Base-by-base conservation (phyloP, 2,329 filamentous ascomycete species). In the Periglandula ipomoeae region DNA sequence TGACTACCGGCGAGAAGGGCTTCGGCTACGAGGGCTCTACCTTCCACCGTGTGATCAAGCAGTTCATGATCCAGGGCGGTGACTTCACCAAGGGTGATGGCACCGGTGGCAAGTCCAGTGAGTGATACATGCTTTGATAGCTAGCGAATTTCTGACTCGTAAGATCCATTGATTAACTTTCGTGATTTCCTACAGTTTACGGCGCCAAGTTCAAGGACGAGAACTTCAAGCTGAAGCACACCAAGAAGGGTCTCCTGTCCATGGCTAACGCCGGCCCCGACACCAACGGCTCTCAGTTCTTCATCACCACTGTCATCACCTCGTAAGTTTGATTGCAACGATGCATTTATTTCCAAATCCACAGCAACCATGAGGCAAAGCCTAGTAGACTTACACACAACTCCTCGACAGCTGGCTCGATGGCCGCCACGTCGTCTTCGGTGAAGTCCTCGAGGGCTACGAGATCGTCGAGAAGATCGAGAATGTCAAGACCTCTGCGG, bases 211-310 rank as follows among this genome's bases (percentile, higher is more conserved):
- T 93, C 73, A 70, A 80, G 56, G 87, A 94, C 62, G 87, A 94
- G 82, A 93, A 91, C 84, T 93, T 94, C 79, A 91, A 93, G 83
- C 78, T 91, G 65, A 90, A 89, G 79, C 88, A 94, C 82, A 80
- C 77, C 75, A 89, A 89, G 79, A 84, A 82, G 70, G 87, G 87
- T 61, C 73, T 88, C 46, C 74, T 93, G 56, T 89, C 85, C 70
- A 93, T 89, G 87, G 87, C 85, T 69, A 90, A 90, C 71, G 80
- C 85, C 52, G 87, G 87, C 68, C 79, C 82, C 68, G 86, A 93
- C 70, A 93, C 87, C 75, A 90, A 90, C 65, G 87, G 87, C 65
- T 89, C 84, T 51, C 87, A 93, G 67, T 93, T 93, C 76, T 93
- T 93, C 78, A 90, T 93, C 67, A 93, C 88, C 62, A 91, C 87